phyloP scores from a whole-genome alignment of 2,329 filamentous ascomycete genomes.

The Fusarium stilboides region DNA sequence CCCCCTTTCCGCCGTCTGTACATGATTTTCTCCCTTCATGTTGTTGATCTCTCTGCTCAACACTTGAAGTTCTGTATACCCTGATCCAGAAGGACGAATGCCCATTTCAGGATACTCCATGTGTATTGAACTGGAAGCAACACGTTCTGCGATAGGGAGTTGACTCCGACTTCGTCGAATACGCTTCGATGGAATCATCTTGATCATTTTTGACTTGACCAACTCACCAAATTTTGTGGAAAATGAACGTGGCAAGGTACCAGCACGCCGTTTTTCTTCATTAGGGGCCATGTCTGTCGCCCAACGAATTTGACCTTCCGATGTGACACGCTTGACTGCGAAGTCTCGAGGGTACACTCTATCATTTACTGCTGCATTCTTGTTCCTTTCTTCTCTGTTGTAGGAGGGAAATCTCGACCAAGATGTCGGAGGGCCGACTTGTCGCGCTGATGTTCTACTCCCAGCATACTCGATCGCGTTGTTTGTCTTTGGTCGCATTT shows the following conservation, averaged over 20 bases:
- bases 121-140: constrained; percentile 4
- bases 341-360: constrained; percentile 51
- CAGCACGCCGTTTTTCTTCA: constrained; percentile 10
- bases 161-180: constrained; percentile 8
- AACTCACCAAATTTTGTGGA: constrained; percentile 52
- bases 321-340: constrained; percentile 43
- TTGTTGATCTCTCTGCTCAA: constrained; percentile 41
- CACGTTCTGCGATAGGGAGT: neutral
- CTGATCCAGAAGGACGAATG: constrained; percentile 42
- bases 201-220: constrained; percentile 41
- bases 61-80: constrained; percentile 42
- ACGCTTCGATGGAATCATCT: constrained; percentile 16
- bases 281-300: constrained; percentile 44
- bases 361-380: constrained; percentile 44
- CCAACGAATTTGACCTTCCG: constrained; percentile 46
- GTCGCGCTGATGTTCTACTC: constrained; percentile 9
- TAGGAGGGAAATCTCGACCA: constrained; percentile 57
- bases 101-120: constrained; percentile 48
- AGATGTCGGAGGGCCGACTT: constrained; percentile 47
- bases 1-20: neutral
- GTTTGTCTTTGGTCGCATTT: constrained; percentile 28
- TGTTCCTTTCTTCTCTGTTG: constrained; percentile 50
- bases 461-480: neutral
- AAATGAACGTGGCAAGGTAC: constrained; percentile 45
- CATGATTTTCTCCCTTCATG: constrained; percentile 27